Conservation (phyloP, 345 rosid species). For the Cochlearia excelsa region DNA sequence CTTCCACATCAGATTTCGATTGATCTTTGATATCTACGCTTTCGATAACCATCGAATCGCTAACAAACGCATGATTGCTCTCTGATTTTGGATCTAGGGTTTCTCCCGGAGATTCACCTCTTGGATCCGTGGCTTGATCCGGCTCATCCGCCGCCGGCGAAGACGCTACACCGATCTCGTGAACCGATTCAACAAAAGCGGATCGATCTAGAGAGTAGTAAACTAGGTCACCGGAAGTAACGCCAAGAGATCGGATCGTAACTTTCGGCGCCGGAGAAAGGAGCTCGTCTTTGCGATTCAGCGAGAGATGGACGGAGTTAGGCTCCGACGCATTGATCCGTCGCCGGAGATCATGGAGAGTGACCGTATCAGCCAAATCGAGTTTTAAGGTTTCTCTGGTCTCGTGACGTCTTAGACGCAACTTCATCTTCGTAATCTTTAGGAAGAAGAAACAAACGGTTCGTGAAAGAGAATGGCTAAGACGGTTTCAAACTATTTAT, state of each 20-base stretch:
- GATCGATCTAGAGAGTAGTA: slow-evolving; percentile 47
- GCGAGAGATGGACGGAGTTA: slow-evolving; percentile 55
- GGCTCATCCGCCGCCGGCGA: background rate
- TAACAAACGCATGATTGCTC: background rate
- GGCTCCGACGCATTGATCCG: slow-evolving; percentile 32
- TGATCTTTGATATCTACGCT: slow-evolving; percentile 15
- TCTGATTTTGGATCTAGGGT: slow-evolving; percentile 5
- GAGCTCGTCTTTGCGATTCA: slow-evolving; percentile 66
- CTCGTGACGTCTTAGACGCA: slow-evolving; percentile 56
- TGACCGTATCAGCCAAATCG: slow-evolving; percentile 41
- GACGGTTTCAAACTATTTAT: background rate
- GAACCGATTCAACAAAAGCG: slow-evolving; percentile 15
- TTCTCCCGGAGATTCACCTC: background rate
- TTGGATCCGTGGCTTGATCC: background rate
- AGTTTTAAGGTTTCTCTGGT: slow-evolving; percentile 50
- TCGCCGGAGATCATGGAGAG: slow-evolving; percentile 44
- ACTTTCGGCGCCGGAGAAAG: slow-evolving; percentile 40
- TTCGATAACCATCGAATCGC: slow-evolving; percentile 22
- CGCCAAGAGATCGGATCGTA: slow-evolving; percentile 55
- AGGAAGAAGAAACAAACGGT: background rate
- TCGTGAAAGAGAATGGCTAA: background rate
- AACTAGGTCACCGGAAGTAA: slow-evolving; percentile 66
- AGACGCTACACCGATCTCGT: background rate
- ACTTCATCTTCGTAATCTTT: slow-evolving; percentile 44
- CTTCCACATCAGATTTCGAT: slow-evolving; percentile 10